These are phyloP conservation scores for Xerocomellus dryophilus DNA, from an alignment of 768 basidiomycete species.

Conservation along the genomic window DNA sequence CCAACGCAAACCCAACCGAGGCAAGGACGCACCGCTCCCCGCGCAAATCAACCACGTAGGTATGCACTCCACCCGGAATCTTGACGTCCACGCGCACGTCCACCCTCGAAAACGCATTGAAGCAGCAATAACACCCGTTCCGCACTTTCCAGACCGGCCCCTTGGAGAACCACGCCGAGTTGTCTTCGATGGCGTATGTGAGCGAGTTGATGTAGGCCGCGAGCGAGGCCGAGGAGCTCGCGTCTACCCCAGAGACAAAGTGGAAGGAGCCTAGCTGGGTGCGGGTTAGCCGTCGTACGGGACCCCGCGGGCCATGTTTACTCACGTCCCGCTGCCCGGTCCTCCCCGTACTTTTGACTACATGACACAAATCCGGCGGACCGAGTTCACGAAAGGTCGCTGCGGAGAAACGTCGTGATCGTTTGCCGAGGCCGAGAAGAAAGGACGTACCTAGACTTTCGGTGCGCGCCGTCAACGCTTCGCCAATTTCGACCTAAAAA, in stretches of 20 bases:
- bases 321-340: conserved; percentile 84
- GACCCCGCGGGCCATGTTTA: conserved; percentile 8
- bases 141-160: conserved; percentile 84
- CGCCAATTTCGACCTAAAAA: conserved; percentile 79
- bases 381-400: conserved; percentile 96
- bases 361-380: conserved; percentile 94
- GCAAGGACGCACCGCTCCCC: conserved; percentile 75
- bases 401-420: conserved; percentile 28
- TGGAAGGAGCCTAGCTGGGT: conserved; percentile 93
- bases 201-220: conserved; percentile 98
- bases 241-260: conserved; percentile 97
- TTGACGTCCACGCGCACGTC: conserved; percentile 97
- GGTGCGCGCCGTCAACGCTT: conserved; percentile 84
- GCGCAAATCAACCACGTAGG: conserved; percentile 90
- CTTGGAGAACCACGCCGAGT: conserved; percentile 88
- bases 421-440: not conserved
- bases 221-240: conserved; percentile 94
- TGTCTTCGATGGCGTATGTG: conserved; percentile 93
- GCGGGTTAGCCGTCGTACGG: not conserved
- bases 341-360: conserved; percentile 86
- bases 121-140: conserved; percentile 94
- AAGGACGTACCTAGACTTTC: conserved; percentile 78
- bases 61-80: conserved; percentile 94
- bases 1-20: not conserved
- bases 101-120: conserved; percentile 96